These are phyloP conservation scores for Chlorella vulgaris DNA, from an alignment of 139 green algal genomes.

Conservation along the genomic window DNA sequence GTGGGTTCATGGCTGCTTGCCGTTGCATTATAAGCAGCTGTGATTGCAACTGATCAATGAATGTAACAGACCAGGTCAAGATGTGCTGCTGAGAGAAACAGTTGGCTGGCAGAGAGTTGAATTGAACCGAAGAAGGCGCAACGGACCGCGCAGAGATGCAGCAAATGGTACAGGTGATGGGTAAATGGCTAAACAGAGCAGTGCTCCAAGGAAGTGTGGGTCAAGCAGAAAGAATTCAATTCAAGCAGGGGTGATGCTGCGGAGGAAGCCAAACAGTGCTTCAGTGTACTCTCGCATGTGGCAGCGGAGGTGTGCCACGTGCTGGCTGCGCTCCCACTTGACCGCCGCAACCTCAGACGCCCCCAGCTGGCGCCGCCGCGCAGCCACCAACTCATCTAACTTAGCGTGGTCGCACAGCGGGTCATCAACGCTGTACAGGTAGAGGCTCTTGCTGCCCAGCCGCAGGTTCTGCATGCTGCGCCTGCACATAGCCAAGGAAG, in stretches of 20 bases:
- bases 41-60: no score
- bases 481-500: neutral
- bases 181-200: no score
- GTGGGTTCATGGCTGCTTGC: no score
- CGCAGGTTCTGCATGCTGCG: conserved; percentile 34
- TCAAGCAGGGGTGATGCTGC: neutral
- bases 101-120: no score
- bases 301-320: conserved; percentile 33
- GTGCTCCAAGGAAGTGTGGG: no score
- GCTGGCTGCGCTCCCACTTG: conserved; percentile 16
- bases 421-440: conserved; percentile 41
- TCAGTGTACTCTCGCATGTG: conserved; percentile 33
- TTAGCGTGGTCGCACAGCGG: conserved; percentile 38
- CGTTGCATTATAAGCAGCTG: no score
- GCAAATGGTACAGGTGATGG: no score
- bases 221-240: no score
- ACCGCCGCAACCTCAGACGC: neutral
- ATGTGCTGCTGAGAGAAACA: no score
- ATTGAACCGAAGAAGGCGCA: no score
- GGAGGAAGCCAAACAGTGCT: conserved; percentile 22
- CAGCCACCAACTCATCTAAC: conserved; percentile 33
- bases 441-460: conserved; percentile 14
- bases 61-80: no score
- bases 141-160: no score
- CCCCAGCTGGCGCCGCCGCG: neutral